These are phyloP conservation scores for Aspergillus fijiensis DNA, from an alignment of 2,329 filamentous ascomycete species.

Conservation along the genomic window DNA sequence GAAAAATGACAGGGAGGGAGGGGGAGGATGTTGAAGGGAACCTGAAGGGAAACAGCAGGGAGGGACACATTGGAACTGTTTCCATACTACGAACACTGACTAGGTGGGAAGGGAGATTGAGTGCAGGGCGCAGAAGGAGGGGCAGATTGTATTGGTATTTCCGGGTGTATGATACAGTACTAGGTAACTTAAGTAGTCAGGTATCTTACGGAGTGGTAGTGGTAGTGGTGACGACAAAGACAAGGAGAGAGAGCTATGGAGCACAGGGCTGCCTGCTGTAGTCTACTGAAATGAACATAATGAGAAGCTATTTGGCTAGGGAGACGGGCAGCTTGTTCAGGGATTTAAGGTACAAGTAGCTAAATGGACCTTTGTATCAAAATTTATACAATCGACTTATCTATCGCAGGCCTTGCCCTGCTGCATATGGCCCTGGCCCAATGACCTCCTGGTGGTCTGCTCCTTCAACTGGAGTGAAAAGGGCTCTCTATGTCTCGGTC, in stretches of 20 bases:
- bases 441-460: not conserved
- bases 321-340: not conserved
- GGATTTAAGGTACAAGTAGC: not conserved
- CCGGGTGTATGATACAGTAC: not conserved
- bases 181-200: too few species aligned
- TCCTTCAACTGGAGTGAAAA: not conserved
- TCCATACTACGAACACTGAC: too few species aligned
- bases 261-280: too few species aligned
- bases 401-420: not conserved
- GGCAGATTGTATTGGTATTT: not conserved
- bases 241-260: not conserved
- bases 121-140: not conserved
- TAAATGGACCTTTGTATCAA: not conserved
- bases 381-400: not conserved
- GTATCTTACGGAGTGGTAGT: too few species aligned
- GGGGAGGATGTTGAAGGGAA: slow-evolving; percentile 3
- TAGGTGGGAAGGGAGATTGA: not conserved
- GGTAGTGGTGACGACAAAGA: not conserved
- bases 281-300: not conserved
- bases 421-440: not conserved
- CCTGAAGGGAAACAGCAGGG: not conserved
- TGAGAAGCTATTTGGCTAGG: not conserved
- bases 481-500: not conserved
- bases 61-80: too few species aligned
- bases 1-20: slow-evolving; percentile 15